Evolutionary conservation across 257 asterid species (phyloP).

Genomic region (Solanum chmielewskii): DNA sequence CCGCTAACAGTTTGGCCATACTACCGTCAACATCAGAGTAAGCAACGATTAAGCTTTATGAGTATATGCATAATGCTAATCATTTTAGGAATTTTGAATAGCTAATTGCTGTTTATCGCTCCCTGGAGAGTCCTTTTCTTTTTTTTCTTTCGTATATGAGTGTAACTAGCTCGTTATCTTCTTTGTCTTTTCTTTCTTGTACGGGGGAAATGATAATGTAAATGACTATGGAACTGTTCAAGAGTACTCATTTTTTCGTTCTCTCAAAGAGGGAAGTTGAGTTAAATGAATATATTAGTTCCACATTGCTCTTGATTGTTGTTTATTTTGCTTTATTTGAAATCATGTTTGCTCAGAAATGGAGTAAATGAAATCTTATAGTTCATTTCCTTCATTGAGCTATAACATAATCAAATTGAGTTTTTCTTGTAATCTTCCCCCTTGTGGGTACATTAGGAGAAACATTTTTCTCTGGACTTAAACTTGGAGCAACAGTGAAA

Average conservation of each 20-base stretch:
- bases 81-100: neutral
- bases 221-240: neutral
- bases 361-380: neutral
- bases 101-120: neutral
- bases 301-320: neutral
- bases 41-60: neutral
- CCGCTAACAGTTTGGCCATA: neutral
- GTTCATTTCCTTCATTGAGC: neutral
- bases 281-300: neutral
- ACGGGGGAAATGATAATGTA: neutral
- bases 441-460: neutral
- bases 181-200: neutral
- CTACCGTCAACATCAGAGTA: conserved; percentile 4
- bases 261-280: neutral
- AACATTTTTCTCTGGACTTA: neutral
- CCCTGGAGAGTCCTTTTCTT: neutral
- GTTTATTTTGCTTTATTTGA: neutral
- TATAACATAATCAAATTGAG: neutral
- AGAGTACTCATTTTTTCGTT: neutral
- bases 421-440: neutral
- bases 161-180: neutral
- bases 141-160: neutral
- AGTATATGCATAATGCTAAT: neutral
- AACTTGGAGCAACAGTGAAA: neutral
- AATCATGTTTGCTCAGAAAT: neutral